Evolutionary conservation across 140 eudicot species (phyloP).

Genomic region (Ambrosia hybrid): DNA sequence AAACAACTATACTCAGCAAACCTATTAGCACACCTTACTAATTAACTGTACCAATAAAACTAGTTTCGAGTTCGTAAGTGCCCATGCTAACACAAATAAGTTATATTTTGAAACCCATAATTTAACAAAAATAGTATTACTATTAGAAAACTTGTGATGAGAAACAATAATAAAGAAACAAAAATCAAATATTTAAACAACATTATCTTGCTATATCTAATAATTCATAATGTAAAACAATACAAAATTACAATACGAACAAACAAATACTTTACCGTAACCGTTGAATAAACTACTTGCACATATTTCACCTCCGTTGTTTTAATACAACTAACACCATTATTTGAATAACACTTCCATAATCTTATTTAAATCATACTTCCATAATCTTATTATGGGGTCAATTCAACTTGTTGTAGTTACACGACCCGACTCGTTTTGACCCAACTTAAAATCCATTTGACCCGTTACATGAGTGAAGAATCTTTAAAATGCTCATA

Average conservation of each 20-base stretch:
- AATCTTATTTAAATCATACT: no score
- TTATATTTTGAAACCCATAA: no score
- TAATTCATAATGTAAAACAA: neutral
- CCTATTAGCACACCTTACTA: no score
- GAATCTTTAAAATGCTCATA: neutral
- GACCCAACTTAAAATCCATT: neutral
- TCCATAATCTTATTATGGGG: neutral
- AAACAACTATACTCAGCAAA: no score
- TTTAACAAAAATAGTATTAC: no score
- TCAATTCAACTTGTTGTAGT: neutral
- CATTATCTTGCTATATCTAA: neutral
- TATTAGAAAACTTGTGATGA: no score
- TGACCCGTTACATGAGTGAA: neutral
- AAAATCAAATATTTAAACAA: neutral
- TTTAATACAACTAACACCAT: neutral
- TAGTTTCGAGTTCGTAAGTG: no score
- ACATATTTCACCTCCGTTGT: neutral
- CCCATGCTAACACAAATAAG: no score
- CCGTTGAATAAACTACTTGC: neutral
- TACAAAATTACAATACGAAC: no score
- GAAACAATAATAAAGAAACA: neutral
- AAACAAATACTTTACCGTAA: neutral
- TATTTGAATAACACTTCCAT: neutral
- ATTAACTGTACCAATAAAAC: no score
- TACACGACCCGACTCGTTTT: neutral